Evolutionary conservation across 1,284 basidiomycete genomes (phyloP), one percentile per base, ranked within the genome.

Genomic region (Puccinia hordei): DNA sequence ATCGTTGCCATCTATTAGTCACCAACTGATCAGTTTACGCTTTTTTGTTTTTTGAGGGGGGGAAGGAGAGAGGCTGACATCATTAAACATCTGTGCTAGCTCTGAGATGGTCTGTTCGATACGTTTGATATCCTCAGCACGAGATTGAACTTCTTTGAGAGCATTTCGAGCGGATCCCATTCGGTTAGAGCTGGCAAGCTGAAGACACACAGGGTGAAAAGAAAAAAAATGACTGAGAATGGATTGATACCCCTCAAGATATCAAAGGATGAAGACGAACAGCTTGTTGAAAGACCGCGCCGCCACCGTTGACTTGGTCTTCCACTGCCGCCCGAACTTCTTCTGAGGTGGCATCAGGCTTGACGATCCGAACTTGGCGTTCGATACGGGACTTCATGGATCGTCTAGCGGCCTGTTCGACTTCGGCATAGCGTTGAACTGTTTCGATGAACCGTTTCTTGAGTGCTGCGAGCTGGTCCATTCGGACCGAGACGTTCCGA

Each of bases 391-490:
- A 41, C 24, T 78, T 78, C 30, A 78, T 71, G 44, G 76, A 33
- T n/a, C 66, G 53, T 33, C 76, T 51, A 24, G 51, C n/a, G 30
- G 49, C 41, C 24, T 78, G 76, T 41, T 78, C 66, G 33, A 78
- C 76, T 61, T 78, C 35, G 41, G 76, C 76, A 35, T 78, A 71
- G 82, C 88, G 86, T 82, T 89, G 86, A 66, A 89, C 86, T 46
- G 87, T 85, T 72, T 86, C 85, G 82, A 87, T 85, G 83, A 87
- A 87, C 27, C 83, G 82, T 81, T 85, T 86, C 85, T 87, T 88
- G 81, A 86, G 86, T 19, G 86, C 87, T 65, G 85, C 85, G 55
- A 92, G 93, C 89, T 96, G 92, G 24, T 78, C 59, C 27, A 57
- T 59, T 15, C 76, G 33, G 44, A 78, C 66, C 10, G 38, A 53